Percentiles rank a stretch among this genome's conserved stretches.
Conservation (phyloP, 768 basidiomycete species). For the Tulasnella sp. region DNA sequence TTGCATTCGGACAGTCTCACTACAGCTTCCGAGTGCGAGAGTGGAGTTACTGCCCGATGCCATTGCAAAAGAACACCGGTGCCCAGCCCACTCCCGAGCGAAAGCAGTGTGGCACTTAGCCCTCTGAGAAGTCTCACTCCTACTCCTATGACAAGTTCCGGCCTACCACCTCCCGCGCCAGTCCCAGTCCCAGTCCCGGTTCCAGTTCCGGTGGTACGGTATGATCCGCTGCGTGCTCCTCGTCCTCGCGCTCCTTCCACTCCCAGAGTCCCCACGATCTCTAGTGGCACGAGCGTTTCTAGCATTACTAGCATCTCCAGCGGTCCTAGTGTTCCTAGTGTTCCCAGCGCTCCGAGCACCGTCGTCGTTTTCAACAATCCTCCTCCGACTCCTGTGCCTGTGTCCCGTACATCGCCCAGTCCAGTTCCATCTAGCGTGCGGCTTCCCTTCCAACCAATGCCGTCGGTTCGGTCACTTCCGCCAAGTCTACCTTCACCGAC, state of each 20-base stretch:
- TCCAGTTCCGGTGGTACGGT: background rate
- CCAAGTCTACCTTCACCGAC: background rate
- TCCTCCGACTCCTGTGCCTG: background rate
- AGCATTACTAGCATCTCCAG: background rate
- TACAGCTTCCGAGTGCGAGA: constrained; percentile 25
- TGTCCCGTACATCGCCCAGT: background rate
- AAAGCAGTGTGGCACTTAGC: background rate
- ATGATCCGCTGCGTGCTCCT: background rate
- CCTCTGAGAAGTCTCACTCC: background rate
- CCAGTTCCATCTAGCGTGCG: constrained; percentile 11
- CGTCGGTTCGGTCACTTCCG: background rate
- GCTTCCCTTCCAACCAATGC: background rate
- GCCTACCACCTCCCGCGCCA: background rate
- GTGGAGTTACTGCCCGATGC: too few species aligned
- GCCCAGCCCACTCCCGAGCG: background rate
- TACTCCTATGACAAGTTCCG: background rate
- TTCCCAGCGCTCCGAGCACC: background rate
- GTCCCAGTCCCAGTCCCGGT: background rate
- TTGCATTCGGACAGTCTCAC: constrained; percentile 19
- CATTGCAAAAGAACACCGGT: constrained; percentile 19
- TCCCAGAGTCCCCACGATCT: background rate
- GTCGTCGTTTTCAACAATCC: background rate
- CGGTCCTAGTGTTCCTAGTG: background rate
- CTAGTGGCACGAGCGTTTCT: background rate
- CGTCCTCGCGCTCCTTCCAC: too few species aligned